Conservation (phyloP, 768 basidiomycete species). For the Tulasnella calospora region DNA sequence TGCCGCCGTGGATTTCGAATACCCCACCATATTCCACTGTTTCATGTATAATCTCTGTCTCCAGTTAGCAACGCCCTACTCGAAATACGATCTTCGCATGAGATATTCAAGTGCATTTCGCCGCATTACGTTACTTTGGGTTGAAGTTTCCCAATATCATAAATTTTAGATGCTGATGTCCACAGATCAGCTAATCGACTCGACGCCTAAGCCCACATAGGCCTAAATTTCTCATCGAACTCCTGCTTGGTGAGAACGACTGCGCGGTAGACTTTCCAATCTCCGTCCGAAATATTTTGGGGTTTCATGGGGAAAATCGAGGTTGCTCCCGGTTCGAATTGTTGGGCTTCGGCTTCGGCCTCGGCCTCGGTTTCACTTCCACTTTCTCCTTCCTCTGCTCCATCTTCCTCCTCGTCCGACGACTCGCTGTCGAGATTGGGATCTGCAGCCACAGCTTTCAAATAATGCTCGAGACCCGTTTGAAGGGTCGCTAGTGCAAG, state of each 20-base stretch:
- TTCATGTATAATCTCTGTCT: constrained; percentile 1
- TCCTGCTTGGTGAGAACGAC: constrained; percentile 44
- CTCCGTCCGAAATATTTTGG: constrained; percentile 38
- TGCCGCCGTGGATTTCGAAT: neutral
- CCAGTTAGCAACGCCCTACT: too few relatives aligned
- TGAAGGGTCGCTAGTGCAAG: constrained; percentile 50
- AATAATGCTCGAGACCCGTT: constrained; percentile 48
- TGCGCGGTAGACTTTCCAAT: constrained; percentile 56
- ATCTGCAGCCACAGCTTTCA: constrained; percentile 34
- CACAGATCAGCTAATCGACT: too few relatives aligned
- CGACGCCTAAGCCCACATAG: constrained; percentile 52
- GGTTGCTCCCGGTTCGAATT: neutral
- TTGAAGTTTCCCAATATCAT: neutral
- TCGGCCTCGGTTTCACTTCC: constrained; percentile 28
- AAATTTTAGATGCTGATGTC: neutral
- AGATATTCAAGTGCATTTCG: neutral
- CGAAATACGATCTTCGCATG: neutral
- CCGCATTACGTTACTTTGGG: neutral
- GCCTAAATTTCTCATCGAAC: constrained; percentile 56
- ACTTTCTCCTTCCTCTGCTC: constrained; percentile 1
- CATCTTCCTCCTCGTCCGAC: constrained; percentile 32
- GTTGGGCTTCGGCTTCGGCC: neutral
- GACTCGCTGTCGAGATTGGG: constrained; percentile 31
- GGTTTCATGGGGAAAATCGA: constrained; percentile 7
- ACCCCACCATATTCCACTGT: neutral